A percentile compares a stretch with the other conserved stretches of the same genome.
phyloP scores from a whole-genome alignment of 192 early-diverging fungal species.

The Backusella macrospora region DNA sequence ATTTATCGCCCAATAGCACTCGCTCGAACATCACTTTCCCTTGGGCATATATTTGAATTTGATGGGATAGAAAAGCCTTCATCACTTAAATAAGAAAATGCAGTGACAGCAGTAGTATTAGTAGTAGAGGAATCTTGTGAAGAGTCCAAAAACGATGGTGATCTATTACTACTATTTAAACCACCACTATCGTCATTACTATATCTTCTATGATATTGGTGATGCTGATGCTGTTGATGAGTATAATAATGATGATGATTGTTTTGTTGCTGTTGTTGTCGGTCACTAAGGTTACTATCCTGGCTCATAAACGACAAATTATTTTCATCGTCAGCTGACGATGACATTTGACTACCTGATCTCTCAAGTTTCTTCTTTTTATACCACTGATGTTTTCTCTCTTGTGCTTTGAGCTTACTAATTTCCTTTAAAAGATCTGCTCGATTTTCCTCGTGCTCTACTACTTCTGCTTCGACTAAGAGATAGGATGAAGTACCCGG shows the following conservation, averaged over 20 bases:
- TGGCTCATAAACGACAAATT: background rate
- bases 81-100: background rate
- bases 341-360: slow-evolving; percentile 14
- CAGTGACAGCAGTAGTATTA: too few relatives aligned
- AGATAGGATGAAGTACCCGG: background rate
- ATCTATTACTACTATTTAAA: background rate
- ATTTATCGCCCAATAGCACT: background rate
- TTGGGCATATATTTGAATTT: slow-evolving; percentile 13
- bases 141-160: slow-evolving; percentile 1
- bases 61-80: slow-evolving; percentile 9
- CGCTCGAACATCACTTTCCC: slow-evolving; percentile 17
- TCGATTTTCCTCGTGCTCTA: slow-evolving; percentile 35
- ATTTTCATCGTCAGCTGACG: slow-evolving; percentile 8
- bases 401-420: slow-evolving; percentile 47
- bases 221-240: background rate
- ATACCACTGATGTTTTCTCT: slow-evolving; percentile 65
- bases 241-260: background rate
- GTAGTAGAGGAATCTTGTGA: slow-evolving; percentile 8
- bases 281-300: background rate
- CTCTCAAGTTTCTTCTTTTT: slow-evolving; percentile 49
- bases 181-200: background rate
- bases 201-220: background rate
- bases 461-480: slow-evolving; percentile 27
- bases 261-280: background rate
- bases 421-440: slow-evolving; percentile 11